Base-by-base conservation (phyloP, 2,329 filamentous ascomycete species). In the Alternaria conjuncta region DNA sequence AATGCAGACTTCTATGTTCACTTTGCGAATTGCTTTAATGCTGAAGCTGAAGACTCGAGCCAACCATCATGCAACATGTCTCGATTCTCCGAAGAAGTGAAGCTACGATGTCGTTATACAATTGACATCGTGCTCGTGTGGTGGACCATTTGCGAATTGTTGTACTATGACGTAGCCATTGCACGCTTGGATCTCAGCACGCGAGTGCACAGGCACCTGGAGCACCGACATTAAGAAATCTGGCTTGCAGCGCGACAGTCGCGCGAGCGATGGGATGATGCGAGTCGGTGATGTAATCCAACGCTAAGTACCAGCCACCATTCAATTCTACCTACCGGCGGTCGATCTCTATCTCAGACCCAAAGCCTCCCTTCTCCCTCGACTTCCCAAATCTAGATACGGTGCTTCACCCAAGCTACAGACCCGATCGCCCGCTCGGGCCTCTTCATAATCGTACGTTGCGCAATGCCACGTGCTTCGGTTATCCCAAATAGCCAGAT, bases 401-500 rank as follows among this genome's bases (percentile, higher is more conserved):
- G 87, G 86, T 84, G 87, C 68, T 75, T 82, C 80, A 85, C 87
- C 12, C 84, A 87, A 6, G 88, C 81, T 8, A 83, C 85, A 8
- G 3, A 89, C 86, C 1, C 84, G 66, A 43, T 76, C 74, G 82
- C 20, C 87, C 73, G 71, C 88, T 82, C 25, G 86, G 83, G 54
- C 82, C 80, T 51, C 87, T 13, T 83, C 83, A 47, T 90, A 90
- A 67, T 91, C 89, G 65, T 86, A 89, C 0, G 87, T 90, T 0
- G 87, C 88, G 41, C 84, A 85, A 68, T 89, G 87, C 75, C 86
- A 88, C 1, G 80, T 84, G 57, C 84, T 85, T 7, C 87, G 79
- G 64, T 91, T 91, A 72, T 92, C 89, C 89, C 89, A 92, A 66
- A 91, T 89, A 2, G 88, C 85, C 75, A 74, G 59, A 47, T 70